These are phyloP conservation scores for Rhodotorula babjevae DNA, from an alignment of 768 basidiomycete genomes.

Conservation along the genomic window DNA sequence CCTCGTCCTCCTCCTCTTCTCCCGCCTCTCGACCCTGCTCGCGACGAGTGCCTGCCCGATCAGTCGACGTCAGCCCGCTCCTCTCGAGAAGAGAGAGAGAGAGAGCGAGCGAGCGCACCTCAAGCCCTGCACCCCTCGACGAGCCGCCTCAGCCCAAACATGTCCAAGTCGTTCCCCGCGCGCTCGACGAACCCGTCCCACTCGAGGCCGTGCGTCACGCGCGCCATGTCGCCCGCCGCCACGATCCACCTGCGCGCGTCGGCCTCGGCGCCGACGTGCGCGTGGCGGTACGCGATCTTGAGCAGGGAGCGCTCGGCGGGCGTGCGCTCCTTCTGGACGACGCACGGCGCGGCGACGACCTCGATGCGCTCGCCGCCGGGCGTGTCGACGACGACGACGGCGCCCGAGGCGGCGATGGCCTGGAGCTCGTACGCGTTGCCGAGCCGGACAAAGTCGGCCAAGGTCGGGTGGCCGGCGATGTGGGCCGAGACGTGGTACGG, in stretches of 20 bases:
- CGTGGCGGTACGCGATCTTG: no score
- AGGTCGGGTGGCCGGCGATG: no score
- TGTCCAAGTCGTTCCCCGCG: background rate
- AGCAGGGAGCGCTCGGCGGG: background rate
- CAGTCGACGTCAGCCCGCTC: no score
- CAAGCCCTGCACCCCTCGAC: background rate
- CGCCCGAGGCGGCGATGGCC: background rate
- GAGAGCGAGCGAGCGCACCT: background rate
- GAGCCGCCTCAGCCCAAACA: background rate
- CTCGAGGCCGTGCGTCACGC: background rate
- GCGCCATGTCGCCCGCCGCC: background rate
- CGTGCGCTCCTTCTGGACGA: background rate
- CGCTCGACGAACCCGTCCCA: background rate
- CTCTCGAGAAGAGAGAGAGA: no score
- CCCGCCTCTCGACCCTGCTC: no score
- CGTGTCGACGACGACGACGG: background rate
- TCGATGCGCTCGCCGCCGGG: background rate
- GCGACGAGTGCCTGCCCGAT: no score
- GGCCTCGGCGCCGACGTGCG: no score
- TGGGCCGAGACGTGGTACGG: background rate
- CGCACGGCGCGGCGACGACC: background rate
- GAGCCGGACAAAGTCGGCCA: background rate
- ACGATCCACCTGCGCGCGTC: background rate
- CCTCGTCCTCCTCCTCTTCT: no score
- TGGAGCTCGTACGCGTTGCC: background rate